Evolutionary conservation across 371 early-diverging fungal genomes (phyloP).

Genomic region (Funneliformis caledonium): DNA sequence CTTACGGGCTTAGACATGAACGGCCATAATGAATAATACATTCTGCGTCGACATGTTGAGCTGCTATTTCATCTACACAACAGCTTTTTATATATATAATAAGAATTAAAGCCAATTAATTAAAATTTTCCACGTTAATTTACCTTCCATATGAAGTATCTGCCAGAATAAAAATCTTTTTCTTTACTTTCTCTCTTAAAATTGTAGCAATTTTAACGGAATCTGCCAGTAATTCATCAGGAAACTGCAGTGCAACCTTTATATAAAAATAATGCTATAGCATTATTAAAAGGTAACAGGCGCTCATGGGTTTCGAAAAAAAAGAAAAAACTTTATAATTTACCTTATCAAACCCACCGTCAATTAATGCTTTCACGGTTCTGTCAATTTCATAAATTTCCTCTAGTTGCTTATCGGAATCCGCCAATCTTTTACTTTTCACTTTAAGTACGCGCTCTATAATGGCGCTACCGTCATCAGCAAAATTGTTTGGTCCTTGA

Average conservation of each 20-base stretch:
- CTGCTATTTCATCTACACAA: constrained; percentile 96
- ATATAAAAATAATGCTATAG: not conserved
- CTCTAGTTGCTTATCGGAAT: constrained; percentile 26
- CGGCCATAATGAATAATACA: constrained; percentile 92
- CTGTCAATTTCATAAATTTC: constrained; percentile 71
- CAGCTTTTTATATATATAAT: constrained; percentile 63
- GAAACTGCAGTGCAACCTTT: constrained; percentile 88
- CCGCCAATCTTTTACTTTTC: constrained; percentile 48
- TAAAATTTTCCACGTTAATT: not conserved
- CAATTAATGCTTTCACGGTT: constrained; percentile 58
- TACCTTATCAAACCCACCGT: constrained; percentile 58
- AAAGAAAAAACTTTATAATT: not conserved
- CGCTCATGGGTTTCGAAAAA: not conserved
- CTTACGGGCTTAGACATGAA: constrained; percentile 86
- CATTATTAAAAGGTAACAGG: not conserved
- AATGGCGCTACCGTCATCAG: constrained; percentile 67
- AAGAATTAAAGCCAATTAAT: not conserved
- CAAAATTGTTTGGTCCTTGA: constrained; percentile 65
- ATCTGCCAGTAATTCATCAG: constrained; percentile 82
- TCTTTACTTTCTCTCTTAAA: constrained; percentile 54
- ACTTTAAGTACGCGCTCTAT: constrained; percentile 62
- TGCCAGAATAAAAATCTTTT: constrained; percentile 78
- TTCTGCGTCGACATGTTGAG: constrained; percentile 84
- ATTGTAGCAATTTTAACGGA: constrained; percentile 65
- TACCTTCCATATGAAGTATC: constrained; percentile 93